phyloP scores from a whole-genome alignment of 2,329 filamentous ascomycete species.

The Colletotrichum viniferum region DNA sequence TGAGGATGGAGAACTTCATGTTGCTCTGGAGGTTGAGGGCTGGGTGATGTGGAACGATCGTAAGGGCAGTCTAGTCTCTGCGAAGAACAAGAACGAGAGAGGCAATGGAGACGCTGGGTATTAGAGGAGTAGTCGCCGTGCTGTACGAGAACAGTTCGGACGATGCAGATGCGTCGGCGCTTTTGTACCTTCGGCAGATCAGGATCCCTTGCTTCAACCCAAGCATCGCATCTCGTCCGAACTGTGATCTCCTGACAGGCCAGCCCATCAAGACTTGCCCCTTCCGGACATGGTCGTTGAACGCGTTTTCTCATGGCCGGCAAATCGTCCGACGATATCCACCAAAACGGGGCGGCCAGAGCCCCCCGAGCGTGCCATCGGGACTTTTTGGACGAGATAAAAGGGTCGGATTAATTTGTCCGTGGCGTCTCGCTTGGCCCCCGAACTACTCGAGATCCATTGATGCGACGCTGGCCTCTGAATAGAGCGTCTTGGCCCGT shows the following conservation, averaged over 20 bases:
- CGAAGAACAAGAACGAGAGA: neutral
- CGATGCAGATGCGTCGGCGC: neutral
- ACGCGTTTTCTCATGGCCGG: neutral
- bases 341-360: neutral
- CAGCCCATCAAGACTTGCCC: neutral
- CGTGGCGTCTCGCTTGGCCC: neutral
- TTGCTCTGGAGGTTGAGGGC: neutral
- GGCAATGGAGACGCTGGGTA: neutral
- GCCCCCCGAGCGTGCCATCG: neutral
- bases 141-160: neutral
- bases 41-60: neutral
- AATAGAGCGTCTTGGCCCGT: neutral
- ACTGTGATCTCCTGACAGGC: neutral
- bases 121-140: neutral
- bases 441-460: neutral
- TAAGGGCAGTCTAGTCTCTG: neutral
- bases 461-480: neutral
- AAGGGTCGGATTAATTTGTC: neutral
- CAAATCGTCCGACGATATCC: neutral
- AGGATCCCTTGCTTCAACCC: neutral
- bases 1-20: constrained; percentile 29
- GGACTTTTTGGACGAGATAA: neutral
- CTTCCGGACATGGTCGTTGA: neutral
- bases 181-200: neutral
- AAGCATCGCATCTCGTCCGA: neutral